Evolutionary conservation across 805 yeast genomes (phyloP).

Genomic region (Candida maesae): DNA sequence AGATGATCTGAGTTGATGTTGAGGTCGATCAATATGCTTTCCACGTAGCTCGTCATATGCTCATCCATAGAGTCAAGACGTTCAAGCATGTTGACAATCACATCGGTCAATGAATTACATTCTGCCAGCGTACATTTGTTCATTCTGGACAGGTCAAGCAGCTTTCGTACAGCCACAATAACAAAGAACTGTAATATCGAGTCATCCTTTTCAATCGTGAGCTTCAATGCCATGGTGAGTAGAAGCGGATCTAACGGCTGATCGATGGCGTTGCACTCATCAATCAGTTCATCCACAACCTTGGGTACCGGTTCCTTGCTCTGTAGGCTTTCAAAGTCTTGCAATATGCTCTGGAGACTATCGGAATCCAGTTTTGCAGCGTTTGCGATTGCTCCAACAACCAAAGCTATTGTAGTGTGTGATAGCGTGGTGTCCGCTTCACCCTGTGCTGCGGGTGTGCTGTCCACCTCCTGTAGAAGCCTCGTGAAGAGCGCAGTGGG

Average conservation of each 20-base stretch:
- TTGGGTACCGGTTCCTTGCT: background rate
- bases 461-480: background rate
- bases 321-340: too few species aligned
- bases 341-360: background rate
- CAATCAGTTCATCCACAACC: background rate
- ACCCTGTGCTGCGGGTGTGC: background rate
- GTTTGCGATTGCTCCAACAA: background rate
- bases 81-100: background rate
- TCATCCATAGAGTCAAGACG: background rate
- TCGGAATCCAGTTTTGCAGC: background rate
- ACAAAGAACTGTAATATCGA: background rate
- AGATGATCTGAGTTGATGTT: conserved; percentile 5
- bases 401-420: background rate
- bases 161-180: background rate
- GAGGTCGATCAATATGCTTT: conserved; percentile 1
- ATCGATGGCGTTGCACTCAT: background rate
- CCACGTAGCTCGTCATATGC: background rate
- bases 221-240: background rate
- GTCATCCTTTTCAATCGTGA: background rate
- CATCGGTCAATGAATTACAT: background rate
- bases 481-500: background rate
- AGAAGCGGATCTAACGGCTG: background rate
- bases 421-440: background rate
- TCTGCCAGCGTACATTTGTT: background rate
- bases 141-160: background rate